Percentiles rank a stretch among this genome's conserved stretches.
Conservation (phyloP, 805 yeast genomes). For the Vanderwaltozyma yarrowii region DNA sequence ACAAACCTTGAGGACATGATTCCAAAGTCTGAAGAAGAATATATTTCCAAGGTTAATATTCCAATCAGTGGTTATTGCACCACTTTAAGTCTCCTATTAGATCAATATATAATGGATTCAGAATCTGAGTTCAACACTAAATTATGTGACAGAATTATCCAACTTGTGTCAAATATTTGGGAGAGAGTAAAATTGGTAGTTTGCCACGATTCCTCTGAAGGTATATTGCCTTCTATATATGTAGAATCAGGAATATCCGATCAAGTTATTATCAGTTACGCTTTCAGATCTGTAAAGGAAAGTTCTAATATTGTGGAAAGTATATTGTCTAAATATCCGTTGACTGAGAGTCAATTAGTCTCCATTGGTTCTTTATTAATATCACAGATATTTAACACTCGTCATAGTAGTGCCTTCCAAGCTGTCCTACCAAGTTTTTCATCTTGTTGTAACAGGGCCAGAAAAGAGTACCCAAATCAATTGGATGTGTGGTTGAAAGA, state of each 20-base stretch:
- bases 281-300: slow-evolving; percentile 81
- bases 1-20: slow-evolving; percentile 28
- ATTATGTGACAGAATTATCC: slow-evolving; percentile 4
- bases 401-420: slow-evolving; percentile 89
- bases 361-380: slow-evolving; percentile 45
- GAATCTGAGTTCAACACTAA: neutral
- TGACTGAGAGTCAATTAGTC: slow-evolving; percentile 16
- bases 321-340: slow-evolving; percentile 30
- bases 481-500: slow-evolving; percentile 51
- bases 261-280: slow-evolving; percentile 49
- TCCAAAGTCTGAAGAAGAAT: slow-evolving; percentile 27
- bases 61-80: slow-evolving; percentile 66
- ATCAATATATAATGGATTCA: slow-evolving; percentile 14
- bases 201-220: slow-evolving; percentile 64
- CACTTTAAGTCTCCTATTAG: slow-evolving; percentile 41
- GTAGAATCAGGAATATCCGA: slow-evolving; percentile 31
- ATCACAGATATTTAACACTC: slow-evolving; percentile 58
- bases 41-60: slow-evolving; percentile 36
- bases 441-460: slow-evolving; percentile 52
- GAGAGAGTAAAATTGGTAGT: slow-evolving; percentile 34
- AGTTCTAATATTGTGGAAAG: slow-evolving; percentile 45
- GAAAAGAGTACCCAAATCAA: slow-evolving; percentile 26
- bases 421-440: slow-evolving; percentile 77
- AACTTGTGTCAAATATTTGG: slow-evolving; percentile 23
- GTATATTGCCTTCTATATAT: slow-evolving; percentile 42